These are phyloP conservation scores for Botryotinia narcissicola DNA, from an alignment of 2,329 filamentous ascomycete species.

Conservation along the genomic window DNA sequence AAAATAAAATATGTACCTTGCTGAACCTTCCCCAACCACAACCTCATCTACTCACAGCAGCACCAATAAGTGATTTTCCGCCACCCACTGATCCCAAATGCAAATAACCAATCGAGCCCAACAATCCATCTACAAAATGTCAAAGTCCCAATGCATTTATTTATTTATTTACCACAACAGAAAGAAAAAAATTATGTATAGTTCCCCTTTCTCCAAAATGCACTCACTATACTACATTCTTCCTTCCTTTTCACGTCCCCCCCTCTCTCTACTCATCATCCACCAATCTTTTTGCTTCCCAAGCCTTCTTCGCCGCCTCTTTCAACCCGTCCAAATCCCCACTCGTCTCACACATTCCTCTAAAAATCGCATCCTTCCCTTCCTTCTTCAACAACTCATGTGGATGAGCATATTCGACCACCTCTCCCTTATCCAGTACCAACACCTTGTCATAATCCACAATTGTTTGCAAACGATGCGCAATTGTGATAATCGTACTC, in stretches of 20 bases:
- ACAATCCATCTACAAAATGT: conserved; percentile 2
- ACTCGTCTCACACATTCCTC: conserved; percentile 66
- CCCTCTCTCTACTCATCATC: conserved; percentile 36
- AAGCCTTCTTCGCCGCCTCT: conserved; percentile 51
- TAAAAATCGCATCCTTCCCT: conserved; percentile 51
- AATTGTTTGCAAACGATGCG: conserved; percentile 92
- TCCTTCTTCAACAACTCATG: conserved; percentile 74
- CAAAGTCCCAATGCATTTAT: neutral
- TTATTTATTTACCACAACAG: neutral
- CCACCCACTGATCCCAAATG: neutral
- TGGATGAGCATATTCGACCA: conserved; percentile 89
- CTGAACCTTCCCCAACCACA: neutral
- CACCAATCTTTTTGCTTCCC: conserved; percentile 43
- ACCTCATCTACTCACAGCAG: neutral
- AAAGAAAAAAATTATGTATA: neutral
- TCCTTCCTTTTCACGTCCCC: no score
- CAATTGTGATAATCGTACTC: conserved; percentile 94
- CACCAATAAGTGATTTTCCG: neutral
- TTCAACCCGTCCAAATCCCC: conserved; percentile 59
- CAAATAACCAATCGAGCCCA: conserved; percentile 1
- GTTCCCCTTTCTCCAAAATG: neutral
- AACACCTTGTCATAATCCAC: conserved; percentile 98
- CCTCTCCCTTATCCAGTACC: conserved; percentile 82
- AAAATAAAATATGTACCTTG: neutral
- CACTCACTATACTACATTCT: neutral